phyloP scores from a whole-genome alignment of 1,284 basidiomycete species.

The Takashimella tepidaria region DNA sequence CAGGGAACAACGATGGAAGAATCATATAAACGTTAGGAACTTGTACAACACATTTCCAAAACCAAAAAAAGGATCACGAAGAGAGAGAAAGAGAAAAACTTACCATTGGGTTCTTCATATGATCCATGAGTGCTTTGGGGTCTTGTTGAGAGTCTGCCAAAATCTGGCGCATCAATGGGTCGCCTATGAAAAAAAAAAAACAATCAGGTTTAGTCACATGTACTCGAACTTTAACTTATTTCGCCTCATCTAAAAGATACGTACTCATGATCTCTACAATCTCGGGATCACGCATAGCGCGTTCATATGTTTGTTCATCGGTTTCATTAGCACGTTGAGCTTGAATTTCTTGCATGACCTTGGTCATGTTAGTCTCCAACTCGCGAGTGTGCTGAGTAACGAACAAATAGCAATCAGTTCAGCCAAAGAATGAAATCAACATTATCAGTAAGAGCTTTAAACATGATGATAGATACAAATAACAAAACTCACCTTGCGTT shows the following conservation, averaged over 20 bases:
- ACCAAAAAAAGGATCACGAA: not conserved
- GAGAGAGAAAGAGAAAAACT: constrained; percentile 6
- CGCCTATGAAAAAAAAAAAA: constrained; percentile 4
- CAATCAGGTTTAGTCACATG: constrained; percentile 1
- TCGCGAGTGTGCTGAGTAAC: constrained; percentile 59
- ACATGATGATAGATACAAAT: not conserved
- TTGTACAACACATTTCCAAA: too few relatives aligned
- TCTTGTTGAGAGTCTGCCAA: constrained; percentile 89
- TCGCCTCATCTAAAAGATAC: too few relatives aligned
- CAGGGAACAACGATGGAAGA: too few relatives aligned
- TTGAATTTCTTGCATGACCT: constrained; percentile 75
- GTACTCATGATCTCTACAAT: constrained; percentile 63
- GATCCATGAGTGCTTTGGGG: constrained; percentile 85
- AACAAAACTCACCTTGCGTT: constrained; percentile 55
- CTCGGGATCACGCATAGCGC: constrained; percentile 97
- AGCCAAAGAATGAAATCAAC: constrained; percentile 3
- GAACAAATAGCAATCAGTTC: not conserved
- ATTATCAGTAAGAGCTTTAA: not conserved
- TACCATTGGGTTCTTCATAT: constrained; percentile 86
- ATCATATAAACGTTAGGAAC: too few relatives aligned
- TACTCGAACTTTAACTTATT: not conserved
- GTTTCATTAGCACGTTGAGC: constrained; percentile 78
- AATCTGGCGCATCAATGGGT: constrained; percentile 78
- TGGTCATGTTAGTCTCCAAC: constrained; percentile 70
- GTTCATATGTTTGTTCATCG: constrained; percentile 85